A percentile compares a stretch with the other conserved stretches of the same genome.
phyloP scores from a whole-genome alignment of 805 yeast species.

The Middelhovenomyces tepae region DNA sequence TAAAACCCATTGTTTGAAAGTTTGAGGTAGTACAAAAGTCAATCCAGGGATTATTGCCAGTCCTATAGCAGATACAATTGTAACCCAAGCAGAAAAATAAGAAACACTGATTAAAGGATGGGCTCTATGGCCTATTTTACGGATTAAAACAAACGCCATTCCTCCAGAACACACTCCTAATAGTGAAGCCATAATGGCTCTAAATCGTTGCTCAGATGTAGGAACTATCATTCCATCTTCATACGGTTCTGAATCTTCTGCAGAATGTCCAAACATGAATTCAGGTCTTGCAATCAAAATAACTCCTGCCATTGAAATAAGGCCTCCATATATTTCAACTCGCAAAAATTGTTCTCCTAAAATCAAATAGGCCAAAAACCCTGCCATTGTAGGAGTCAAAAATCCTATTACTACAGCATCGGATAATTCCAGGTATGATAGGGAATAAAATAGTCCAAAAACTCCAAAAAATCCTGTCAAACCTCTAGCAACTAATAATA shows the following conservation, averaged over 20 bases:
- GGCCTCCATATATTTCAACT: constrained; percentile 61
- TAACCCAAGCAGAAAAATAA: constrained; percentile 58
- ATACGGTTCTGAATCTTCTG: background rate
- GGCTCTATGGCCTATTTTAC: constrained; percentile 68
- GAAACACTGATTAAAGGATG: constrained; percentile 77
- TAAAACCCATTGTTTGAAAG: constrained; percentile 56
- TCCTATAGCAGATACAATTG: constrained; percentile 44
- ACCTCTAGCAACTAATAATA: constrained; percentile 53
- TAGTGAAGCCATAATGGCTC: constrained; percentile 57
- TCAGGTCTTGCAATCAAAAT: constrained; percentile 73
- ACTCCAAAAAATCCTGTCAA: constrained; percentile 72
- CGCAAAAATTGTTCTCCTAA: constrained; percentile 58
- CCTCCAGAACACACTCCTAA: constrained; percentile 65
- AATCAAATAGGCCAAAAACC: constrained; percentile 58
- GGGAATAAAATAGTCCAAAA: constrained; percentile 65
- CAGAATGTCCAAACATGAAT: constrained; percentile 47
- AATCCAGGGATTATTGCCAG: constrained; percentile 50
- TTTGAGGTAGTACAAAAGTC: constrained; percentile 51
- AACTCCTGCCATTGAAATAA: constrained; percentile 66
- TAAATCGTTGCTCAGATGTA: constrained; percentile 43
- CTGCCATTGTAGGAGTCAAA: constrained; percentile 67
- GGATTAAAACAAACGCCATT: constrained; percentile 56
- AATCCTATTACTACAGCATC: constrained; percentile 80
- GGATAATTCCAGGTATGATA: constrained; percentile 63
- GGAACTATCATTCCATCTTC: constrained; percentile 18